A percentile compares a stretch with the other conserved stretches of the same genome.
Evolutionary conservation across 2,329 filamentous ascomycete species (phyloP).

Genomic region (Calycina marina): DNA sequence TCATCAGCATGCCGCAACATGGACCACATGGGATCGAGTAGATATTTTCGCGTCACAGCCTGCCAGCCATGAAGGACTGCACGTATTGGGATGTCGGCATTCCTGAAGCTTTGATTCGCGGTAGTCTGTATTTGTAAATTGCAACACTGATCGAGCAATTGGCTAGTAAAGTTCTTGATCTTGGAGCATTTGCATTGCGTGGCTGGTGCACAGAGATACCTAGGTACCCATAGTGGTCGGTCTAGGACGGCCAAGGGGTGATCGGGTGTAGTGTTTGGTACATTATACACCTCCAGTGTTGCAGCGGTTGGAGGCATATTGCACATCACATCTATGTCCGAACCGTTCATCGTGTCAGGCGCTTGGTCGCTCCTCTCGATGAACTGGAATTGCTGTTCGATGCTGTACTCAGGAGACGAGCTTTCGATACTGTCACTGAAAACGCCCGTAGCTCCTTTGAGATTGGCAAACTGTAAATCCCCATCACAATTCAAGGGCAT

Average conservation of each 20-base stretch:
- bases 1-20: not conserved
- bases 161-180: not conserved
- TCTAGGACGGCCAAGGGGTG: not conserved
- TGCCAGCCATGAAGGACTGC: conserved; percentile 1
- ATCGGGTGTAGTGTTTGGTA: not conserved
- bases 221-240: not conserved
- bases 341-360: no score
- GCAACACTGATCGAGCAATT: not conserved
- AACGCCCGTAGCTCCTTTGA: no score
- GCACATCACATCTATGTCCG: no score
- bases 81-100: not conserved
- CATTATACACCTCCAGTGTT: not conserved
- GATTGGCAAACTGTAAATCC: no score
- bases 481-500: no score
- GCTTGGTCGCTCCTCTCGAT: no score
- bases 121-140: not conserved
- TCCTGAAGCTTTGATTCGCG: not conserved
- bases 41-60: not conserved
- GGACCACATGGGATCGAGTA: not conserved
- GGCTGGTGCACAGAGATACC: not conserved
- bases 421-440: no score
- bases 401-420: no score
- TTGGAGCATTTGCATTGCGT: conserved; percentile 1
- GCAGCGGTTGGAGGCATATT: not conserved
- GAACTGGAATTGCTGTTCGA: no score